Evolutionary conservation across 805 yeast species (phyloP).

Genomic region (Jamesozyma spencerorum): DNA sequence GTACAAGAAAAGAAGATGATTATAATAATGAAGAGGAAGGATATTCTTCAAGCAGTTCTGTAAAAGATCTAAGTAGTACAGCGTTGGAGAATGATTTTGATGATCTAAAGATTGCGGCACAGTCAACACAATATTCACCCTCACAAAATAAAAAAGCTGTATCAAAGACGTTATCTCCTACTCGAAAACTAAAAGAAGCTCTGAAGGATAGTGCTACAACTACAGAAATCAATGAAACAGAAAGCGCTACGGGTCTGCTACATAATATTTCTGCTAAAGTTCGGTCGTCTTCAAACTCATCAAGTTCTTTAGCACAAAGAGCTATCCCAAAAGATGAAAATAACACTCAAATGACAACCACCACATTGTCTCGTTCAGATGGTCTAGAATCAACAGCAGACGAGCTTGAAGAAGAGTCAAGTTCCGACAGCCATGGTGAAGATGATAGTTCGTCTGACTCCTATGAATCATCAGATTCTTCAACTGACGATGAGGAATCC

Average conservation of each 20-base stretch:
- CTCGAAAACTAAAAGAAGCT: not conserved
- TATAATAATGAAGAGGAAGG: no score
- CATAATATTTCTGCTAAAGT: slow-evolving; percentile 16
- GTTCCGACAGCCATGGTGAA: slow-evolving; percentile 2
- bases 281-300: slow-evolving; percentile 36
- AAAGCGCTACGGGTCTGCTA: slow-evolving; percentile 2
- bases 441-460: slow-evolving; percentile 2
- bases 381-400: not conserved
- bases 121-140: not conserved
- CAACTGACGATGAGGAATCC: slow-evolving; percentile 9
- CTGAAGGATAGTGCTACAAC: no score
- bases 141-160: not conserved
- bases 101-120: not conserved
- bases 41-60: no score
- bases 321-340: slow-evolving; percentile 60
- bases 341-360: slow-evolving; percentile 15
- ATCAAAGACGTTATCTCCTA: no score
- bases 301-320: slow-evolving; percentile 45
- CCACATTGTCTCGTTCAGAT: not conserved
- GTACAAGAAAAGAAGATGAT: no score
- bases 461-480: not conserved
- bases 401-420: not conserved
- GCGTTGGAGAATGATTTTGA: not conserved
- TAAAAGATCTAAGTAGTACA: no score
- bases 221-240: not conserved